These are phyloP conservation scores for Xylariomycetidae sp. DNA, from an alignment of 2,329 filamentous ascomycete genomes.

Conservation along the genomic window DNA sequence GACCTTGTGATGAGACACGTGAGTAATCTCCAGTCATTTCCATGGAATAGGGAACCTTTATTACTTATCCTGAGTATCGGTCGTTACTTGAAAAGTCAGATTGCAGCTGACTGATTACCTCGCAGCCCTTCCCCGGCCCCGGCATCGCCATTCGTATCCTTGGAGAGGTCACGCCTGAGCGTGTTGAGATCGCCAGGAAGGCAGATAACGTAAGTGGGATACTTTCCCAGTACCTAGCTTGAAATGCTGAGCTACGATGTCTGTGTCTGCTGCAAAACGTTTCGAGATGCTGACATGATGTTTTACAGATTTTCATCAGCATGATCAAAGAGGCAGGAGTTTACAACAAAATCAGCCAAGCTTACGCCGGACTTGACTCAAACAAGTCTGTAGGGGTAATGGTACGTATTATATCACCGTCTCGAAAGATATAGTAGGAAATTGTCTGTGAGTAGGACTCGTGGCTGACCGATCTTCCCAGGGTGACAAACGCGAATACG, in stretches of 20 bases:
- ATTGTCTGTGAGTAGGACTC: no score
- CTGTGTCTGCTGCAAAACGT: no score
- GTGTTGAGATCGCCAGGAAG: slow-evolving; percentile 72
- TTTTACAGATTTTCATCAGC: slow-evolving; percentile 61
- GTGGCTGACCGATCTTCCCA: no score
- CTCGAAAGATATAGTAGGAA: no score
- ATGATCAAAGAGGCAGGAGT: slow-evolving; percentile 69
- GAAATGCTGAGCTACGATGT: no score
- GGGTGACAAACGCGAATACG: slow-evolving; percentile 48
- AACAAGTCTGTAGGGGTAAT: slow-evolving; percentile 32
- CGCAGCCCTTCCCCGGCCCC: slow-evolving; percentile 69
- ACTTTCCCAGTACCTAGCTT: no score
- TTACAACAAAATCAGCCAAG: slow-evolving; percentile 59
- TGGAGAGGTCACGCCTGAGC: slow-evolving; percentile 76
- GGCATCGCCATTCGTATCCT: slow-evolving; percentile 73
- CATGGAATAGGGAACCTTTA: no score
- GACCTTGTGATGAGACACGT: slow-evolving; percentile 77
- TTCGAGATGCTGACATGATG: background rate
- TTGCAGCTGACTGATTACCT: no score
- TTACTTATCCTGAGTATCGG: no score
- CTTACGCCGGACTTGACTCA: slow-evolving; percentile 41
- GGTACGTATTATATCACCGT: no score
- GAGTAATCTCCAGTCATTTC: no score
- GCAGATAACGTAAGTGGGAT: slow-evolving; percentile 63
- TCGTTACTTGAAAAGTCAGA: no score